Conservation (phyloP, 1,284 basidiomycete genomes). For the Garcileccinum viscosum region DNA sequence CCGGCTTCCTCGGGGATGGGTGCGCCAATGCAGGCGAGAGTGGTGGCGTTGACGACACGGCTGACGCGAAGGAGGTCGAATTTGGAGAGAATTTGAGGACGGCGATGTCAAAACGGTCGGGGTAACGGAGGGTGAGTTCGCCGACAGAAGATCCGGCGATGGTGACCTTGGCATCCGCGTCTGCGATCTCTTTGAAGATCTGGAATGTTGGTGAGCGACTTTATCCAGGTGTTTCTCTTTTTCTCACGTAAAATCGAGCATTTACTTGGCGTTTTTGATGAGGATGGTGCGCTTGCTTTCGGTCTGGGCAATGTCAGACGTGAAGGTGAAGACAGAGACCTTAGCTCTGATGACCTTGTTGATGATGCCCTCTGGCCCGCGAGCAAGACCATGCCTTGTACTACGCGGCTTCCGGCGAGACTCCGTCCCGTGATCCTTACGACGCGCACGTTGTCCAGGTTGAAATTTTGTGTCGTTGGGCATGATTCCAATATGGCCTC, state of each 20-base stretch:
- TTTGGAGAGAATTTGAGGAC: constrained; percentile 97
- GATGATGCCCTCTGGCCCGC: constrained; percentile 90
- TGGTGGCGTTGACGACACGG: constrained; percentile 95
- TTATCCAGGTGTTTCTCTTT: constrained; percentile 97
- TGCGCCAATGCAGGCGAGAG: constrained; percentile 93
- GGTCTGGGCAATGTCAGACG: constrained; percentile 93
- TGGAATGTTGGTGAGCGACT: constrained; percentile 53
- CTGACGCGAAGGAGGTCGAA: constrained; percentile 96
- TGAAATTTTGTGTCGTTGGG: constrained; percentile 90
- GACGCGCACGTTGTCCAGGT: constrained; percentile 97
- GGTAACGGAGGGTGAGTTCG: constrained; percentile 96
- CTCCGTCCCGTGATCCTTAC: constrained; percentile 99
- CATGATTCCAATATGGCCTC: constrained; percentile 93
- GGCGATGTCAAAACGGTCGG: constrained; percentile 92
- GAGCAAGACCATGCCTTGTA: constrained; percentile 99
- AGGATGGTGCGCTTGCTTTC: constrained; percentile 99
- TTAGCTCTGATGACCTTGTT: constrained; percentile 86
- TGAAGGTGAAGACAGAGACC: constrained; percentile 93
- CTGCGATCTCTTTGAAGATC: constrained; percentile 98
- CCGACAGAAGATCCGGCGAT: constrained; percentile 93
- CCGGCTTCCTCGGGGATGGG: constrained; percentile 98
- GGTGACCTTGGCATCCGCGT: constrained; percentile 93
- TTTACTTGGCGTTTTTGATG: constrained; percentile 94
- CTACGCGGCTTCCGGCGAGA: constrained; percentile 83
- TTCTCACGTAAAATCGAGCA: constrained; percentile 94